Evolutionary conservation across 176 grass and related monocot species (phyloP), one percentile per base, ranked within the genome.

Genomic region (Triticum urartu): DNA sequence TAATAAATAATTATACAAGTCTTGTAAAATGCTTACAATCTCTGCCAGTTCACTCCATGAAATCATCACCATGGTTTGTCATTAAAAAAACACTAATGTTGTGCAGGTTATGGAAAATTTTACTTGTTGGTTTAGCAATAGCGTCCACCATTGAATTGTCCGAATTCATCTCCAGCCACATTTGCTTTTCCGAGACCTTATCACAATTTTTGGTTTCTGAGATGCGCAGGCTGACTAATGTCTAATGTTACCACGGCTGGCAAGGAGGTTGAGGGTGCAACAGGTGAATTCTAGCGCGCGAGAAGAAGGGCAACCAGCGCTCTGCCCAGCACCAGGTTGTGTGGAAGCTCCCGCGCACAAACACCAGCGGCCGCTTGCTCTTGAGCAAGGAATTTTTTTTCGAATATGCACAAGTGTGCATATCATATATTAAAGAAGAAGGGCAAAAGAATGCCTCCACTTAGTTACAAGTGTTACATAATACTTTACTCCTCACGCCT

Each of bases 251-350:
- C 11, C 81, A 94, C 95, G 35, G 35, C 92, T 98, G 93, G 89
- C 95, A 5, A 92, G 84, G 65, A 98, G 93, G 72, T 92, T 98
- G 69, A 98, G 78, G 14, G 95, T 91, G 68, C 85, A 93, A 91
- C 95, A 98, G 75, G 89, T 76, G 67, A 95, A 91, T 36, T 13
- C 95, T 91, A 35, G 95, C 85, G 82, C 78, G 38, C 11, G 91
- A 92, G 83, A 98, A 95, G 87, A 93, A 98, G 20, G 95, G 93
- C 11, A 95, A 84, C 93, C 93, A 95, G 68, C 85, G 87, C 66
- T 98, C 93, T 3, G 89, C 91, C 95, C 93, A 98, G 89, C 95
- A 98, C 95, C 95, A 98, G 48, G 95, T 91, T 40, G 91, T 93
- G 83, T 98, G 95, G 88, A 98, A 98, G 89, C 95, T 98, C 34